phyloP scores from a whole-genome alignment of 2,329 filamentous ascomycete genomes.

The Leptographium radiaticola region DNA sequence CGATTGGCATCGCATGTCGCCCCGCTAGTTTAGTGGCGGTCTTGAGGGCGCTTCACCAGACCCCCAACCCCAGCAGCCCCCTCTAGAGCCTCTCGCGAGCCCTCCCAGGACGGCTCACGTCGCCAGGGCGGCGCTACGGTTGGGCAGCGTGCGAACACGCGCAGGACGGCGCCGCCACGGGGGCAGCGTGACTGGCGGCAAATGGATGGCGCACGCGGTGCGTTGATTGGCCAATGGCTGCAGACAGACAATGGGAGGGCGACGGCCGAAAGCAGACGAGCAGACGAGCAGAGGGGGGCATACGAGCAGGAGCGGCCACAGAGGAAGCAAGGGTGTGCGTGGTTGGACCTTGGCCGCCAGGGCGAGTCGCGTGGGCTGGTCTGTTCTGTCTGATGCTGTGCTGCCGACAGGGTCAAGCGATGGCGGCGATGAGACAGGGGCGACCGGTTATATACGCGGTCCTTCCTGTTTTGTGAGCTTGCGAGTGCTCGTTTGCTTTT shows the following conservation, averaged over 20 bases:
- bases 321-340: not conserved
- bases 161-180: not conserved
- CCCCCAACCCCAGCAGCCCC: no score
- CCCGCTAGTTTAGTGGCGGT: no score
- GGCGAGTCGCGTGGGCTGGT: not conserved
- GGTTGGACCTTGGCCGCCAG: not conserved
- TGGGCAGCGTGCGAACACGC: not conserved
- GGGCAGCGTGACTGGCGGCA: not conserved
- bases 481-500: not conserved
- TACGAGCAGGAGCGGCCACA: not conserved
- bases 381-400: not conserved
- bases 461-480: not conserved
- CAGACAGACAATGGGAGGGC: not conserved
- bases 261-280: not conserved
- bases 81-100: no score
- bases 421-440: slow-evolving; percentile 4
- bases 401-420: slow-evolving; percentile 6
- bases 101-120: no score
- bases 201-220: slow-evolving; percentile 11
- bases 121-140: not conserved
- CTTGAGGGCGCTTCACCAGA: no score
- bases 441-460: slow-evolving; percentile 6
- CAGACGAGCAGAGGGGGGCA: no score
- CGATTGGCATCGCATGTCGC: no score
- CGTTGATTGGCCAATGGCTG: slow-evolving; percentile 10